Evolutionary conservation across 2,329 filamentous ascomycete genomes (phyloP).

Genomic region (Colletotrichum zoysiae): DNA sequence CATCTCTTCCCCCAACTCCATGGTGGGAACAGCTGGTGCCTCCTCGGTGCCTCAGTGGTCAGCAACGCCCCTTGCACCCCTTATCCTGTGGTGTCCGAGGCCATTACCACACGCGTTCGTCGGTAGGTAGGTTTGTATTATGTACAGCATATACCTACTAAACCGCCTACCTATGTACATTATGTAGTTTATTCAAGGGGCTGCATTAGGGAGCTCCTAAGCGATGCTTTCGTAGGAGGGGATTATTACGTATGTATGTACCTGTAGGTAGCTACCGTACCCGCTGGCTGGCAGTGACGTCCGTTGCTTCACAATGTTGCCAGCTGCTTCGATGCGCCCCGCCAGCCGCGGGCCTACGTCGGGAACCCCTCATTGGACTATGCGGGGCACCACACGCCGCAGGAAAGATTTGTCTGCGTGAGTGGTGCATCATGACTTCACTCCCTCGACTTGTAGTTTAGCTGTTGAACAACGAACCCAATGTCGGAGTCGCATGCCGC

Average conservation of each 20-base stretch:
- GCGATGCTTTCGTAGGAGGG: too few relatives aligned
- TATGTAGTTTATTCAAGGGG: too few relatives aligned
- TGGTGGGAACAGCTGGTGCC: conserved; percentile 8
- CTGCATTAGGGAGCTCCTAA: too few relatives aligned
- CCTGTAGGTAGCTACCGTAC: background rate
- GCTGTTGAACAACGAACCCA: conserved; percentile 3
- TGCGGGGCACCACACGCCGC: conserved; percentile 1
- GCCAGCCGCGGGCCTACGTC: conserved; percentile 8
- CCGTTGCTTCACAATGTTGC: background rate
- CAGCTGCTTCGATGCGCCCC: conserved; percentile 7
- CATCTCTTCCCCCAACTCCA: conserved; percentile 1
- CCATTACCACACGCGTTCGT: background rate
- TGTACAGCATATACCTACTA: too few relatives aligned
- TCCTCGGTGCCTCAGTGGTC: conserved; percentile 7
- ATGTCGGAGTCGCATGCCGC: background rate
- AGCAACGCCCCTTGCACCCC: background rate
- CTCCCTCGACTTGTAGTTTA: background rate
- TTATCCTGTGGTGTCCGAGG: background rate
- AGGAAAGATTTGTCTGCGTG: conserved; percentile 22
- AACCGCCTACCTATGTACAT: too few relatives aligned
- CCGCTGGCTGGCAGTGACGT: background rate
- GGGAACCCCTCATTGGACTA: conserved; percentile 36
- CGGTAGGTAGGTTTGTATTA: background rate
- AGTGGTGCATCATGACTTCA: conserved; percentile 36
- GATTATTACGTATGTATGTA: too few relatives aligned